Evolutionary conservation across 371 early-diverging fungal genomes (phyloP), one percentile per base, ranked within the genome.

Genomic region (Haplosporangium sp.): DNA sequence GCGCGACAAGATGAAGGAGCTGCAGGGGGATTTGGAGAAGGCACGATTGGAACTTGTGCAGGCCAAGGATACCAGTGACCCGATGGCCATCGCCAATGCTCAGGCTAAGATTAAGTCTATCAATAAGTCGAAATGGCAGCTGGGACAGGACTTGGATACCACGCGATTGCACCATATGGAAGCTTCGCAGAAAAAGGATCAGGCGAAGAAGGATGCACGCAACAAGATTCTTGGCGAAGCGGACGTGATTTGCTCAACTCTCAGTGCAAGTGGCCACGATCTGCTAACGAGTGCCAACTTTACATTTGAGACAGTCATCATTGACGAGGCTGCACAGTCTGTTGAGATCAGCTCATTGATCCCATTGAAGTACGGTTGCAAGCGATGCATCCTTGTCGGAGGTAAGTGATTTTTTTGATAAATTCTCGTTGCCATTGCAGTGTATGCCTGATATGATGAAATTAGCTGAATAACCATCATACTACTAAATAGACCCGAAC

Each of bases 271-370:
- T 65, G 98, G 97, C 0, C 95, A 97, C 60, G 96, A 96, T 23
- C 84, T 90, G 67, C 72, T 97, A 50, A 84, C 89, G 0, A 81
- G 83, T 36, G 74, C 92, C 38, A 83, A 83, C 7, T 82, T 90
- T 48, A 74, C 86, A 5, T 95, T 95, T 70, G 90, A 92, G 18
- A 91, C 91, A 0, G 94, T 98, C 5, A 95, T 99, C 67, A 93
- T 99, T 53, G 99, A 99, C 81, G 99, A 99, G 83, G 99, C 99
- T 0, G 96, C 98, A 42, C 99, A 99, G 77, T 90, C 96, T 0
- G 91, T 96, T 20, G 99, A 99, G 79, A 84, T 96, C 23, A 90
- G 93, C 51, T 87, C 92, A 4, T 68, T 98, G 76, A 98, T 99
- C 74, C 98, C 99, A 14, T 75, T 99, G 11, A 91, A 93, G 55